phyloP scores from a whole-genome alignment of 495 filamentous ascomycete species.

The Glutinoglossum americanum region DNA sequence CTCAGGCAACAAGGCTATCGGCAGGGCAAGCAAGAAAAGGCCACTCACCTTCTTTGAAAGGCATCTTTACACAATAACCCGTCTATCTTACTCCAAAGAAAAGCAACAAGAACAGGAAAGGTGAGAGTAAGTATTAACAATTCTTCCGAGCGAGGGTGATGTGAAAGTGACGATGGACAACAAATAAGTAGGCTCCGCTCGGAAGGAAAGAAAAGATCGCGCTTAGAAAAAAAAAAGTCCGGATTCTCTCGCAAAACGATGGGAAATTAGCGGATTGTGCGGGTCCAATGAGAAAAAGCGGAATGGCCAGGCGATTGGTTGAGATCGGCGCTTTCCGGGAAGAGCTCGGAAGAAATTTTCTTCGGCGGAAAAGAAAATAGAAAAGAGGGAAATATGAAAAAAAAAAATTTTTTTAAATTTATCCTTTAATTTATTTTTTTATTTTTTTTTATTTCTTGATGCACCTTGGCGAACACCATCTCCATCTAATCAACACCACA shows the following conservation, averaged over 20 bases:
- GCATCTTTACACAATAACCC: conserved; percentile 7
- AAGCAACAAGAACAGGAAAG: background rate
- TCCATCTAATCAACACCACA: background rate
- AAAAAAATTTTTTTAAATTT: too few species aligned
- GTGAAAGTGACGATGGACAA: background rate
- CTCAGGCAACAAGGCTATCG: background rate
- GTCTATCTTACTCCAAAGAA: background rate
- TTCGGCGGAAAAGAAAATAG: too few species aligned
- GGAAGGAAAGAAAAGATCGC: background rate
- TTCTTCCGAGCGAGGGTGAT: too few species aligned
- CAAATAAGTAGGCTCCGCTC: background rate
- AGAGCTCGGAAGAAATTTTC: too few species aligned
- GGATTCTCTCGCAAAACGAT: too few species aligned
- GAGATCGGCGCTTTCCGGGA: background rate
- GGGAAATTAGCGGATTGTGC: too few species aligned
- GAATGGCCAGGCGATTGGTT: background rate
- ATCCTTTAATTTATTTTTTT: too few species aligned
- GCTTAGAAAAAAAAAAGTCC: background rate
- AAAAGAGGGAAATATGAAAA: too few species aligned
- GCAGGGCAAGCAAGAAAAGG: too few species aligned
- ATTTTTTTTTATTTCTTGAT: background rate
- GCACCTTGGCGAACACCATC: background rate
- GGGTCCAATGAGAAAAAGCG: background rate
- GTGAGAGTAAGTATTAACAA: background rate
- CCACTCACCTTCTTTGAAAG: conserved; percentile 18